phyloP scores from a whole-genome alignment of 257 asterid genomes.

The Sherardia arvensis region DNA sequence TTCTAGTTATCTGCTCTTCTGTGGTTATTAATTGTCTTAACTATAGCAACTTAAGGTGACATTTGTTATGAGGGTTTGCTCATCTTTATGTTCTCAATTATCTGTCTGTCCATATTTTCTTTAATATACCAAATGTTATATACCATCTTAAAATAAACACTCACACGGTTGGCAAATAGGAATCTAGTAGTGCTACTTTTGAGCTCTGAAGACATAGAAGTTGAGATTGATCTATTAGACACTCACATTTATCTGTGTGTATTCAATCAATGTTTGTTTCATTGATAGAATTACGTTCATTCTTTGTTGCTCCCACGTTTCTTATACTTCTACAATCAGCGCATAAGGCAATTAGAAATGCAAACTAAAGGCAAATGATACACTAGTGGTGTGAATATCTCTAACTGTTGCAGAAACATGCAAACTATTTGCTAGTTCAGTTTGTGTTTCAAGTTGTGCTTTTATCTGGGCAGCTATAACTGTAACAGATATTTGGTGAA shows the following conservation, averaged over 20 bases:
- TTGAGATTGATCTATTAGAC: background rate
- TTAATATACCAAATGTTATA: background rate
- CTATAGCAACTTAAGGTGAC: background rate
- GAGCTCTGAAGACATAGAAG: background rate
- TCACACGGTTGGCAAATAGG: background rate
- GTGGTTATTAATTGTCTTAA: background rate
- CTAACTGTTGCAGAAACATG: background rate
- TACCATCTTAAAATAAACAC: background rate
- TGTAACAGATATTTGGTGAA: background rate
- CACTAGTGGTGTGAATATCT: background rate
- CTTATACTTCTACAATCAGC: no score
- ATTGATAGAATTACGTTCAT: background rate
- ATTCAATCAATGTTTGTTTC: background rate
- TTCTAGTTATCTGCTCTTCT: background rate
- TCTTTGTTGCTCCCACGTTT: background rate
- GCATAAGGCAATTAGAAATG: no score
- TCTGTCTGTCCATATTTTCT: background rate
- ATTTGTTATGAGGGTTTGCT: background rate
- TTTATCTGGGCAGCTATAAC: background rate
- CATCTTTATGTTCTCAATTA: background rate
- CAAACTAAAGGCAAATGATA: background rate
- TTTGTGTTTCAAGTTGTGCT: background rate
- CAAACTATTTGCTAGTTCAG: background rate
- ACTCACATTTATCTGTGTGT: background rate
- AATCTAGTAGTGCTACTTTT: background rate